These are phyloP conservation scores for Pseudonitzschia multiseries DNA, from an alignment of 108 stramenopile genomes.

Conservation along the genomic window DNA sequence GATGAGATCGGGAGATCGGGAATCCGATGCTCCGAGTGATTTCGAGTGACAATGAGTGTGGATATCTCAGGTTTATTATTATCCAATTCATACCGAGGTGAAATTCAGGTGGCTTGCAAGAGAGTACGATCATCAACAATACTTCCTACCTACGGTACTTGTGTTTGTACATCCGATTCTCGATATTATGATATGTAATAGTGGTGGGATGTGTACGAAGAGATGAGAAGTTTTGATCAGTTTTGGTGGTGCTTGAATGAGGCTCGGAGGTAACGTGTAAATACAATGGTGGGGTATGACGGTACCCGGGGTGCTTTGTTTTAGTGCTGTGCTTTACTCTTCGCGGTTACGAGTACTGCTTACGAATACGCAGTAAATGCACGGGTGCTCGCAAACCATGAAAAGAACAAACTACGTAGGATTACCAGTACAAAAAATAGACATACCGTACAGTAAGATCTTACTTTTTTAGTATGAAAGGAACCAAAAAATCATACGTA, in stretches of 20 bases:
- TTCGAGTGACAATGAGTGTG: neutral
- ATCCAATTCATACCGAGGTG: neutral
- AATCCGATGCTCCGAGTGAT: neutral
- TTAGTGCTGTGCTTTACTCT: neutral
- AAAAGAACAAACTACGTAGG: no score
- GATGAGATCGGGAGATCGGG: neutral
- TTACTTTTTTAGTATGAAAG: no score
- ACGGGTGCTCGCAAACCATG: no score
- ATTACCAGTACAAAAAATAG: no score
- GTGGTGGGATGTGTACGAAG: slow-evolving; percentile 15
- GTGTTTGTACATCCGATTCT: neutral
- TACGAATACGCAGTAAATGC: no score
- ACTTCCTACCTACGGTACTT: slow-evolving; percentile 9
- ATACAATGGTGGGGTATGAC: neutral
- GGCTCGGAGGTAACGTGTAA: neutral
- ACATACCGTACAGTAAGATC: no score
- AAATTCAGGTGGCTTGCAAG: slow-evolving; percentile 1
- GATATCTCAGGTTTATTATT: neutral
- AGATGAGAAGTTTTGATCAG: neutral
- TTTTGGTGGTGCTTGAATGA: neutral
- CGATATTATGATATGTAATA: slow-evolving; percentile 16
- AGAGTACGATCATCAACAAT: slow-evolving; percentile 6
- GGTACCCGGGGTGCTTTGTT: neutral
- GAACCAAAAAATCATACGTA: no score
- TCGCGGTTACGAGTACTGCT: no score